Evolutionary conservation across 768 basidiomycete species (phyloP).

Genomic region (Hypholoma sublateritium): DNA sequence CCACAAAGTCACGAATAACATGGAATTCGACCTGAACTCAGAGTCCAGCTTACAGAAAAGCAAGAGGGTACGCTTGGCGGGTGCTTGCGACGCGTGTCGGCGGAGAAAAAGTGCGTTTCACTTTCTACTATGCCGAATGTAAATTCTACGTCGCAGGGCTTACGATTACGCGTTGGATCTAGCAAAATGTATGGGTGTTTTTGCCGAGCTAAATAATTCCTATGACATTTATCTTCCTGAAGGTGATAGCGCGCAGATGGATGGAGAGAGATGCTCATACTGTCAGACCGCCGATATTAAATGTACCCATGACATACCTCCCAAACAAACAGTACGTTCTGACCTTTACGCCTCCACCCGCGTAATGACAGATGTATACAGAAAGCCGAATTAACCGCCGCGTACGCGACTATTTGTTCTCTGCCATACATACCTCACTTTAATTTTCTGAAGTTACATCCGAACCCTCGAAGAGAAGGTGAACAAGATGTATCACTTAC

Average conservation of each 20-base stretch:
- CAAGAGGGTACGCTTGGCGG: slow-evolving; percentile 3
- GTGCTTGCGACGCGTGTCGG: slow-evolving; percentile 6
- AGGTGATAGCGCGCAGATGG: slow-evolving; percentile 4
- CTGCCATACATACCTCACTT: too few relatives aligned
- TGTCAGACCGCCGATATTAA: slow-evolving; percentile 1
- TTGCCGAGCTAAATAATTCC: not conserved
- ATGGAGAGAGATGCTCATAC: not conserved
- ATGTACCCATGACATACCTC: slow-evolving; percentile 7
- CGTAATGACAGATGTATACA: not conserved
- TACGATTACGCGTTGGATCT: too few relatives aligned
- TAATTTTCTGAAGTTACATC: slow-evolving; percentile 30
- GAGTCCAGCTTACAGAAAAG: not conserved
- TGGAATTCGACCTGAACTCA: too few relatives aligned
- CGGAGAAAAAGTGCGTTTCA: slow-evolving; percentile 4
- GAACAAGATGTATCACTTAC: slow-evolving; percentile 27
- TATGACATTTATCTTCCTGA: not conserved
- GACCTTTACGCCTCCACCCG: not conserved
- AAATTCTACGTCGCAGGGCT: too few relatives aligned
- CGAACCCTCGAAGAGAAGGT: slow-evolving; percentile 28
- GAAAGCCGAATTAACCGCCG: slow-evolving; percentile 32
- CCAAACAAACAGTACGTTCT: not conserved
- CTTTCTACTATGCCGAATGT: not conserved
- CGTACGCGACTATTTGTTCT: slow-evolving; percentile 19
- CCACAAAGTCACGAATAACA: too few relatives aligned
- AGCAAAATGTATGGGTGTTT: slow-evolving; percentile 1